Conservation (phyloP, 1,284 basidiomycete species). For the Microbotryomycetes sp. region DNA sequence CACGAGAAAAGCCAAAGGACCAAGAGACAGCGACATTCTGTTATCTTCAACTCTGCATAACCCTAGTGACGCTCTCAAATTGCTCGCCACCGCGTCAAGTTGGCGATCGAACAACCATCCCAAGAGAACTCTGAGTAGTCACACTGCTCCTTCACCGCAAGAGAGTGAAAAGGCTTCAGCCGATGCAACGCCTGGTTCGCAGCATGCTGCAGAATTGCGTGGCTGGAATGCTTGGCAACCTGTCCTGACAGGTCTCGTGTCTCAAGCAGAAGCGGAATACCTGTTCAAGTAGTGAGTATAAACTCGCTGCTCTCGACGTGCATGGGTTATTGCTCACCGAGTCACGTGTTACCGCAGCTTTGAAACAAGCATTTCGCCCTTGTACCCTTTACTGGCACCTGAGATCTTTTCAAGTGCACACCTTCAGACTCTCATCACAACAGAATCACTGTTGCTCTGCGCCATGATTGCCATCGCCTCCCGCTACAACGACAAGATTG, state of each 20-base stretch:
- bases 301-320: neutral
- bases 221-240: conserved; percentile 25
- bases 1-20: neutral
- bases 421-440: conserved; percentile 20
- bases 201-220: neutral
- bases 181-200: neutral
- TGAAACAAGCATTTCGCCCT: conserved; percentile 21
- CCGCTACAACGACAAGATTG: conserved; percentile 20
- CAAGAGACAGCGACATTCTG: conserved; percentile 21
- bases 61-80: conserved; percentile 26
- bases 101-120: conserved; percentile 5
- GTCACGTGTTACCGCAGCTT: conserved; percentile 24
- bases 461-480: conserved; percentile 30
- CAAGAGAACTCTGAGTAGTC: neutral
- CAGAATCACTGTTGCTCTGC: conserved; percentile 28
- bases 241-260: conserved; percentile 20
- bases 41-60: conserved; percentile 29
- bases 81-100: conserved; percentile 27
- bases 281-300: conserved; percentile 22
- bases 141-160: neutral
- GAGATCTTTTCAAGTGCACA: conserved; percentile 20
- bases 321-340: neutral
- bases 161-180: neutral
- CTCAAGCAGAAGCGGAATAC: conserved; percentile 20
- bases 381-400: conserved; percentile 30